phyloP scores from a whole-genome alignment of 2,329 filamentous ascomycete genomes.

The Massarina eburnea region DNA sequence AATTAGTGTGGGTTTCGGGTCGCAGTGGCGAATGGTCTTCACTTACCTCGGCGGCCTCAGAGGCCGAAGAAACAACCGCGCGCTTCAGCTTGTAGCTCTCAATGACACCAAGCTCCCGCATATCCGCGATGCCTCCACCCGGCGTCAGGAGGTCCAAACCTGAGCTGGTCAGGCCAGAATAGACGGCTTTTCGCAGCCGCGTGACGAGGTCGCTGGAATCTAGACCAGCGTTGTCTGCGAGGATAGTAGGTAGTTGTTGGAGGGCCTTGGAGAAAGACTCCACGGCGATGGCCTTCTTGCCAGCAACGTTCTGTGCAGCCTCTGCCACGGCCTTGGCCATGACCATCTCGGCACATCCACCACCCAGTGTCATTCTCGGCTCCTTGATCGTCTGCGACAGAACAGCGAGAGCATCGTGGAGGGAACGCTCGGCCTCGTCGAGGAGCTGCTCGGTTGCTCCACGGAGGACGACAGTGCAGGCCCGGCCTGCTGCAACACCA shows the following conservation, averaged over 20 bases:
- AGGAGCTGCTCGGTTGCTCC: slow-evolving; percentile 96
- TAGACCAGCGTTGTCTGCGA: slow-evolving; percentile 95
- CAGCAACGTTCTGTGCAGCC: slow-evolving; percentile 88
- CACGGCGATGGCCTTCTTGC: slow-evolving; percentile 95
- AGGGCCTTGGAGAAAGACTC: slow-evolving; percentile 86
- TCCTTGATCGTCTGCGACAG: slow-evolving; percentile 95
- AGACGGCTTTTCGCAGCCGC: slow-evolving; percentile 87
- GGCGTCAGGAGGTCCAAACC: slow-evolving; percentile 87
- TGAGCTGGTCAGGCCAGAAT: slow-evolving; percentile 89
- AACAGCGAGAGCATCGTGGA: slow-evolving; percentile 94
- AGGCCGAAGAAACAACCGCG: slow-evolving; percentile 95
- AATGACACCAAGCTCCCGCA: slow-evolving; percentile 92
- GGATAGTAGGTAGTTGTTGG: slow-evolving; percentile 90
- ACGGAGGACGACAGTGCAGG: slow-evolving; percentile 94
- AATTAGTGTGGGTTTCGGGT: slow-evolving; percentile 30
- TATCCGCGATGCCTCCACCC: slow-evolving; percentile 90
- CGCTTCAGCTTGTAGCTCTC: slow-evolving; percentile 99
- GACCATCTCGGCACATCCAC: slow-evolving; percentile 96
- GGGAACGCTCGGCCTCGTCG: slow-evolving; percentile 92
- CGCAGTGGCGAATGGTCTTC: slow-evolving; percentile 5
- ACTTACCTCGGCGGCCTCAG: slow-evolving; percentile 91
- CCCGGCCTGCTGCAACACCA: slow-evolving; percentile 87
- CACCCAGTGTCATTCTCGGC: slow-evolving; percentile 89
- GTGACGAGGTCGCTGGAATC: slow-evolving; percentile 94
- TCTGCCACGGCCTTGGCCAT: slow-evolving; percentile 98